Base-by-base conservation (phyloP, 306 rosid genomes). In the Potentilla sterilis region DNA sequence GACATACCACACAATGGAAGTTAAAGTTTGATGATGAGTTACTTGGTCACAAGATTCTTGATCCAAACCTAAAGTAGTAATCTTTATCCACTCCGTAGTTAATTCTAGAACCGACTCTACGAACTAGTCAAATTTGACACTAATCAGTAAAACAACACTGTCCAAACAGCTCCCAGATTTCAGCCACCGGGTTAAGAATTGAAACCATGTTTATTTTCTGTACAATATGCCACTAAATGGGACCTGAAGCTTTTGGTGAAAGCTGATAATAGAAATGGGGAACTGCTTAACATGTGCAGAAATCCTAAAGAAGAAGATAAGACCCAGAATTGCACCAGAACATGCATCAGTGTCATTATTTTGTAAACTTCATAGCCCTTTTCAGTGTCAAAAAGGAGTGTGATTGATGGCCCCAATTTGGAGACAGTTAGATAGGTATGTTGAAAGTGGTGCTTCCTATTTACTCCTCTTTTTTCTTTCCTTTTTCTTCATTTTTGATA, bases 321-420 rank as follows among this genome's bases (percentile, higher is more conserved):
- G 76, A 40, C 68, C 5, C 18, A 32, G 41, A 57, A 58, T 22
- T 22, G 77, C 41, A 58, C 16, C 41, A 22, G 54, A 54, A 41
- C 28, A 57, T 67, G 70, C 49, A 54, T 34, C n/a, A 32, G 67
- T 62, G 51, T 2, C 49, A 24, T 7, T 42, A 41, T 55, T 28
- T 51, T 55, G 8, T 73, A 55, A 41, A 38, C n/a, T 40, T 37
- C 67, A 55, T 72, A 16, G 28, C 1, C 28, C 47, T 4, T 58
- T 42, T 42, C 21, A 28, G 46, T 9, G 21, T 49, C 51, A 44
- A 54, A 22, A 71, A 7, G 24, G 28, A 28, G 18, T 7, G 51
- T 37, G 22, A 37, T 15, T n/a, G 28, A 41, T 73, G 16, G 41
- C 67, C 76, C 76, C 61, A 73, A 47, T 52, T 35, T 42, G 49